Conservation (phyloP, 2,329 filamentous ascomycete genomes). For the Venturia asperata region DNA sequence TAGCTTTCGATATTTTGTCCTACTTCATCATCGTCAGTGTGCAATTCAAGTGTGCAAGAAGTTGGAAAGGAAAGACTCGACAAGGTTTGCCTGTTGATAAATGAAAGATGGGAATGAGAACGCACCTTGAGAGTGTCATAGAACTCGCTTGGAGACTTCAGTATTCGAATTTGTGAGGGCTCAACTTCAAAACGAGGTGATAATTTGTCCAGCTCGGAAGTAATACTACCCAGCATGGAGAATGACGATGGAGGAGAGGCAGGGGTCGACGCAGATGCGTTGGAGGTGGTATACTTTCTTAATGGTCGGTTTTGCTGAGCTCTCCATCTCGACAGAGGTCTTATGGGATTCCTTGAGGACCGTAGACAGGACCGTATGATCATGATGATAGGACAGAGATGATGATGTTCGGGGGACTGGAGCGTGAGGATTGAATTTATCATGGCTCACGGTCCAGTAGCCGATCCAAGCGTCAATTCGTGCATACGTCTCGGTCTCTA, state of each 20-base stretch:
- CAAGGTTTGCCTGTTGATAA: background rate
- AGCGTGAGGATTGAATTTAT: background rate
- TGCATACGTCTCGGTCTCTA: background rate
- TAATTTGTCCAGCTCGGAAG: conserved; percentile 74
- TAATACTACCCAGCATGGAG: conserved; percentile 52
- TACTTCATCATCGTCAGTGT: conserved; percentile 31
- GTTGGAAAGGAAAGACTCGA: background rate
- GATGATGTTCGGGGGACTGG: background rate
- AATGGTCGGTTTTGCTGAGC: background rate
- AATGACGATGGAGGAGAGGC: conserved; percentile 38
- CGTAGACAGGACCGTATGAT: conserved; percentile 4
- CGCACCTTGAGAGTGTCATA: conserved; percentile 82
- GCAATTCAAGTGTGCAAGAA: background rate
- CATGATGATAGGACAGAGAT: conserved; percentile 3
- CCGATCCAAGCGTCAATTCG: background rate
- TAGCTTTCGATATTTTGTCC: conserved; percentile 74
- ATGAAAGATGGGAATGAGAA: conserved; percentile 16
- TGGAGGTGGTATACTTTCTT: conserved; percentile 7
- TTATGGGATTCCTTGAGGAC: background rate
- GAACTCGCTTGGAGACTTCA: conserved; percentile 79
- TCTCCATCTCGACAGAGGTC: background rate
- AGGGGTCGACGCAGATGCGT: conserved; percentile 1
- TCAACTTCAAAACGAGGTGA: conserved; percentile 84
- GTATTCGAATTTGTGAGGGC: conserved; percentile 70
- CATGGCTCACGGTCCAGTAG: background rate